These are phyloP conservation scores for Ogataea parapolymorpha DNA, from an alignment of 805 yeast genomes.

Conservation along the genomic window DNA sequence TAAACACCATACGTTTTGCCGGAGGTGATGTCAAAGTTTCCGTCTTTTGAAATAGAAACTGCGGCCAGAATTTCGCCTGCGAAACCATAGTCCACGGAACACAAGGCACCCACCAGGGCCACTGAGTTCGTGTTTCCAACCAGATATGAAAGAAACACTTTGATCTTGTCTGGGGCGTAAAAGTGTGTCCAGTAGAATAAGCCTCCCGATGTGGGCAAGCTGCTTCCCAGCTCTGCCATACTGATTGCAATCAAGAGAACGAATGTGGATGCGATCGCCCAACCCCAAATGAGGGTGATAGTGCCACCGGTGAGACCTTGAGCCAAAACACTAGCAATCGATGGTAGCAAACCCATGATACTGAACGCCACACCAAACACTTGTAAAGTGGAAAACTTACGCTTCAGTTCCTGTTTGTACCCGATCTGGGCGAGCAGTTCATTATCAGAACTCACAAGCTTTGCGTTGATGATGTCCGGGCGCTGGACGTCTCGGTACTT, in stretches of 20 bases:
- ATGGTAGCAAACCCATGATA: slow-evolving; percentile 62
- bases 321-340: slow-evolving; percentile 55
- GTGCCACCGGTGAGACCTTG: slow-evolving; percentile 57
- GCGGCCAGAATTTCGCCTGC: slow-evolving; percentile 43
- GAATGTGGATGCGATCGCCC: slow-evolving; percentile 41
- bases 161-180: slow-evolving; percentile 37
- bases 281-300: slow-evolving; percentile 57
- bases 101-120: slow-evolving; percentile 41
- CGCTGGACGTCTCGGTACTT: slow-evolving; percentile 14
- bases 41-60: slow-evolving; percentile 39
- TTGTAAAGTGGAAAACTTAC: slow-evolving; percentile 56
- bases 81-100: slow-evolving; percentile 44
- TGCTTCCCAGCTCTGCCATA: slow-evolving; percentile 58
- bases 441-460: slow-evolving; percentile 28
- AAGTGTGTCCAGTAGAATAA: slow-evolving; percentile 52
- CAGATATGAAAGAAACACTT: slow-evolving; percentile 39
- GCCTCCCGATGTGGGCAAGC: slow-evolving; percentile 63
- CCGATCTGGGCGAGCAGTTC: slow-evolving; percentile 51
- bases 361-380: slow-evolving; percentile 62
- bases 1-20: slow-evolving; percentile 43
- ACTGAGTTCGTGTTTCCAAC: slow-evolving; percentile 45
- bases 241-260: slow-evolving; percentile 52
- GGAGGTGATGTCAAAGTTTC: slow-evolving; percentile 37
- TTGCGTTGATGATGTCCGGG: slow-evolving; percentile 28
- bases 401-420: slow-evolving; percentile 58